Conservation (phyloP, 1,284 basidiomycete genomes). For the Fomitiporia mediterranea region DNA sequence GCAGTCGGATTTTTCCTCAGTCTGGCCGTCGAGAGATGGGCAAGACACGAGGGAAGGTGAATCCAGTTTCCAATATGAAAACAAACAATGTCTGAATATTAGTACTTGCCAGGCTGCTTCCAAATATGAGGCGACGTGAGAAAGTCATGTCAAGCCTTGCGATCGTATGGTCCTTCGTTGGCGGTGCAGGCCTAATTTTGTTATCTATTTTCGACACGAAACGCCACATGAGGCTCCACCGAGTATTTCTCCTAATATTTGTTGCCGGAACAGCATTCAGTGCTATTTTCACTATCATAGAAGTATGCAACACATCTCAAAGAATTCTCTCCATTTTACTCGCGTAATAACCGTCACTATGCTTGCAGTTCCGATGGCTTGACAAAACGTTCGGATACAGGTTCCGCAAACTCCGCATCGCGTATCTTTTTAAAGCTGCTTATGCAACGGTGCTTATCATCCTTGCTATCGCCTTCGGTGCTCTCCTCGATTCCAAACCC, state of each 20-base stretch:
- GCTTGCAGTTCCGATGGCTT: constrained; percentile 55
- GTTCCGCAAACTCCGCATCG: constrained; percentile 42
- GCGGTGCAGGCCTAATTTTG: constrained; percentile 41
- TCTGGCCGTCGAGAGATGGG: constrained; percentile 53
- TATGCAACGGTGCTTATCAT: constrained; percentile 54
- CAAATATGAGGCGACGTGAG: constrained; percentile 54
- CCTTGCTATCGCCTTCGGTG: constrained; percentile 57
- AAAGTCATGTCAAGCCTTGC: constrained; percentile 49
- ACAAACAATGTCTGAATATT: neutral
- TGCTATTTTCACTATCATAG: constrained; percentile 66
- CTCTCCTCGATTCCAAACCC: constrained; percentile 43
- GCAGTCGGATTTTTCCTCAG: constrained; percentile 56
- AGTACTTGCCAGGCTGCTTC: constrained; percentile 41
- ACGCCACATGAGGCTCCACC: constrained; percentile 45
- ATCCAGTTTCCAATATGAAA: constrained; percentile 13
- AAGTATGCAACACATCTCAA: constrained; percentile 38
- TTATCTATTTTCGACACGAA: constrained; percentile 66
- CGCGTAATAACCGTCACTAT: neutral
- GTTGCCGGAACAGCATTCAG: constrained; percentile 59
- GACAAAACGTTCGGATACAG: constrained; percentile 45
- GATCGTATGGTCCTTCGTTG: constrained; percentile 55
- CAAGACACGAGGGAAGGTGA: constrained; percentile 58
- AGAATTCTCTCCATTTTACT: neutral
- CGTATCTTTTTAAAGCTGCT: constrained; percentile 57
- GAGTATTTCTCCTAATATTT: constrained; percentile 59